Evolutionary conservation across 495 filamentous ascomycete species (phyloP).

Genomic region (Talaromyces trachyspermus): DNA sequence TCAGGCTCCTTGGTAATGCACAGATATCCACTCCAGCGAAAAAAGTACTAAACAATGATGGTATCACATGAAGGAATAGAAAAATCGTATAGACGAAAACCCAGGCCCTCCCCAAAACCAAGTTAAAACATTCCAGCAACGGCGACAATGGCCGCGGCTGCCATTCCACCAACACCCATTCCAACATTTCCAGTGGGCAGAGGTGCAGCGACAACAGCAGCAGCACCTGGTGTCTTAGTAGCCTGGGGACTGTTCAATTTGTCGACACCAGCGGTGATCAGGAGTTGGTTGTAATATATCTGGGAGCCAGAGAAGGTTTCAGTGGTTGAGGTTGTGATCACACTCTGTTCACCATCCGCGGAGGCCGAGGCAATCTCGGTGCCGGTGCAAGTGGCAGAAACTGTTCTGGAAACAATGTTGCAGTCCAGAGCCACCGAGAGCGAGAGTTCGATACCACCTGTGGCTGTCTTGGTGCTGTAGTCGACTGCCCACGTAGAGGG

Average conservation of each 20-base stretch:
- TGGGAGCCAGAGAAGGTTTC: slow-evolving; percentile 1
- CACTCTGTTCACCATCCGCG: neutral
- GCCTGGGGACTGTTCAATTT: slow-evolving; percentile 13
- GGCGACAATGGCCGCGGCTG: slow-evolving; percentile 10
- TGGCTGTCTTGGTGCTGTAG: slow-evolving; percentile 8
- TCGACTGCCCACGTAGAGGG: slow-evolving; percentile 14
- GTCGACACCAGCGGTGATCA: slow-evolving; percentile 24
- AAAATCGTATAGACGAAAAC: no score
- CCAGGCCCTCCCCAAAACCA: no score
- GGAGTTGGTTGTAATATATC: slow-evolving; percentile 16
- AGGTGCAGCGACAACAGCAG: slow-evolving; percentile 1
- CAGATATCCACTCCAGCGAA: no score
- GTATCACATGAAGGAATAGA: no score
- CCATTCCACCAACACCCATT: slow-evolving; percentile 3
- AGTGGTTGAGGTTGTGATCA: neutral
- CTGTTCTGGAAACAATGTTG: slow-evolving; percentile 12
- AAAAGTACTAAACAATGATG: no score
- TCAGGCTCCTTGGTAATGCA: no score
- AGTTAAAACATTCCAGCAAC: slow-evolving; percentile 1
- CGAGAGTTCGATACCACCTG: neutral
- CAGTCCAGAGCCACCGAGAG: slow-evolving; percentile 11
- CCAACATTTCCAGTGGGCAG: neutral
- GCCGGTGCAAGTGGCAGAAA: slow-evolving; percentile 10
- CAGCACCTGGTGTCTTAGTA: slow-evolving; percentile 6
- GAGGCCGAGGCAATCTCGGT: neutral